phyloP scores from a whole-genome alignment of 2,329 filamentous ascomycete species.

The Aspergillus viridinutans region DNA sequence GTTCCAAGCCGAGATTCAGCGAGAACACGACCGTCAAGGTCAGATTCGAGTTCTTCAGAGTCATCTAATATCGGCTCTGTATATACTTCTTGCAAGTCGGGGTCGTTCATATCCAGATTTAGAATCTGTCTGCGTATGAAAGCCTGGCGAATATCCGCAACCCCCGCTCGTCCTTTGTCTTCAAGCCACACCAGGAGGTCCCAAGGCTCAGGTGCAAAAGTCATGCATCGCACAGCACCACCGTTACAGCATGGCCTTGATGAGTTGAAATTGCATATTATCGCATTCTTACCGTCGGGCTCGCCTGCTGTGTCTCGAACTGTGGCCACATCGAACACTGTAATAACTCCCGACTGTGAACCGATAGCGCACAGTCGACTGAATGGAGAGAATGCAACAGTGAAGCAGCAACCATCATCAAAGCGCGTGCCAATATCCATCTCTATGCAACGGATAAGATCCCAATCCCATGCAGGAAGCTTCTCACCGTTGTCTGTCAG shows the following conservation, averaged over 20 bases:
- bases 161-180: slow-evolving; percentile 57
- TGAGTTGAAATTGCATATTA: slow-evolving; percentile 72
- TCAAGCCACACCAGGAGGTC: slow-evolving; percentile 94
- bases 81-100: slow-evolving; percentile 29
- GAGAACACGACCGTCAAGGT: slow-evolving; percentile 17
- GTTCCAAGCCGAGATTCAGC: slow-evolving; percentile 16
- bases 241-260: slow-evolving; percentile 66
- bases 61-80: slow-evolving; percentile 28
- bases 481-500: slow-evolving; percentile 28
- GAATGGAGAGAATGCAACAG: slow-evolving; percentile 47
- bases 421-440: slow-evolving; percentile 38
- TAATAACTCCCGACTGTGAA: slow-evolving; percentile 47
- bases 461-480: slow-evolving; percentile 41
- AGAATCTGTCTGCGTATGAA: slow-evolving; percentile 44
- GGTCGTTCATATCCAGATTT: slow-evolving; percentile 31
- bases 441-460: slow-evolving; percentile 34
- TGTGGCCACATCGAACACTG: slow-evolving; percentile 40
- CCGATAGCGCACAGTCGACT: slow-evolving; percentile 48
- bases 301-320: slow-evolving; percentile 22
- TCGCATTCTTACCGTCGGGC: slow-evolving; percentile 34
- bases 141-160: slow-evolving; percentile 46
- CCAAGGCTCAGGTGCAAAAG: slow-evolving; percentile 83
- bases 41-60: slow-evolving; percentile 20
- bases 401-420: slow-evolving; percentile 45
- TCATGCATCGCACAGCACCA: slow-evolving; percentile 85